These are phyloP conservation scores for Pseudophaeomoniella oleicola DNA, from an alignment of 2,329 filamentous ascomycete genomes.

Conservation along the genomic window DNA sequence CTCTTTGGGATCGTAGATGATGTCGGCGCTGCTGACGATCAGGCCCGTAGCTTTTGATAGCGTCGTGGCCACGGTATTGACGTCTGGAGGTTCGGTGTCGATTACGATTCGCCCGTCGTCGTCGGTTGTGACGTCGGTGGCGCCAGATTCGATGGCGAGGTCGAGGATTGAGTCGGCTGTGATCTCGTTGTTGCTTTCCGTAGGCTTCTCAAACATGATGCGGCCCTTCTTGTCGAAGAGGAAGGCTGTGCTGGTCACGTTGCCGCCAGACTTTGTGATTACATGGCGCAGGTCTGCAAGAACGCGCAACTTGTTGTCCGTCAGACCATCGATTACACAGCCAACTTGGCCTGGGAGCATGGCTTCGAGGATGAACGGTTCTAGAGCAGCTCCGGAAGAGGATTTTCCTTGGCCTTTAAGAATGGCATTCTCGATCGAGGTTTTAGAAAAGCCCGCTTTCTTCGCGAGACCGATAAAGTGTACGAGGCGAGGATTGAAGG, in stretches of 20 bases:
- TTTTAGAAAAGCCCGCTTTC: conserved; percentile 73
- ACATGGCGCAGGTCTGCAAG: conserved; percentile 57
- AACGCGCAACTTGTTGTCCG: conserved; percentile 62
- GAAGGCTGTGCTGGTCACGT: conserved; percentile 60
- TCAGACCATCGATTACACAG: conserved; percentile 60
- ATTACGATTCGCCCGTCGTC: conserved; percentile 57
- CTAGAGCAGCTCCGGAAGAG: conserved; percentile 58
- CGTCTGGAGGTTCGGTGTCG: conserved; percentile 52
- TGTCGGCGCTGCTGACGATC: conserved; percentile 59
- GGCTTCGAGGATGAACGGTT: conserved; percentile 28
- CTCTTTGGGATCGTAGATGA: conserved; percentile 71
- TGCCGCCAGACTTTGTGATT: conserved; percentile 59
- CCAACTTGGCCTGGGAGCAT: conserved; percentile 34
- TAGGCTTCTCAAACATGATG: conserved; percentile 53
- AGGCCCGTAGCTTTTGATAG: conserved; percentile 50
- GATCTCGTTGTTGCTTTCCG: conserved; percentile 36
- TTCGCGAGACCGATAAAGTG: conserved; percentile 62
- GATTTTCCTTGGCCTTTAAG: conserved; percentile 79
- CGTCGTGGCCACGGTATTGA: conserved; percentile 47
- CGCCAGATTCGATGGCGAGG: conserved; percentile 70
- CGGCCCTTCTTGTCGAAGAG: conserved; percentile 72
- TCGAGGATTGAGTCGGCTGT: conserved; percentile 62
- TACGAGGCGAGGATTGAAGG: conserved; percentile 61
- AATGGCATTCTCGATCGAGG: conserved; percentile 70
- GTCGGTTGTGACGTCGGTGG: conserved; percentile 40